Conservation (phyloP, 345 rosid genomes). For the Draba incana region DNA sequence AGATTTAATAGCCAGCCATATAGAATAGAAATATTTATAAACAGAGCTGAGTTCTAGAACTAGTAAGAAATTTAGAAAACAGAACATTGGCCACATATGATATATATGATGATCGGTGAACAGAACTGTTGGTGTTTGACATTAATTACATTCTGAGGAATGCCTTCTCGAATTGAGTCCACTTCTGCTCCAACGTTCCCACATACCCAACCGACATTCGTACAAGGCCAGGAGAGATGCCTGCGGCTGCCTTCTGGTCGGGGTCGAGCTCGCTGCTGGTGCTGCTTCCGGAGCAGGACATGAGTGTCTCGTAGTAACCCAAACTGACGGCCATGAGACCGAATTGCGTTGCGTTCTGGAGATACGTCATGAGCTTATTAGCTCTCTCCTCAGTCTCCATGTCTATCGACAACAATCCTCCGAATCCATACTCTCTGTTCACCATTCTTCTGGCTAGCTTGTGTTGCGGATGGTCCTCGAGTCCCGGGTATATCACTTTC, state of each 20-base stretch:
- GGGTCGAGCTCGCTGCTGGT: slow-evolving; percentile 81
- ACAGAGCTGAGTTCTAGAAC: too few species aligned
- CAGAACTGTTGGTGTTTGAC: slow-evolving; percentile 1
- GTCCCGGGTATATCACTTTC: slow-evolving; percentile 86
- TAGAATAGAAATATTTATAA: too few species aligned
- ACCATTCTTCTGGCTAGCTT: slow-evolving; percentile 57
- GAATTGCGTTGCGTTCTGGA: slow-evolving; percentile 78
- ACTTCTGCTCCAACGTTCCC: slow-evolving; percentile 90
- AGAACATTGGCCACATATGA: slow-evolving; percentile 2
- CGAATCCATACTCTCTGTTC: slow-evolving; percentile 79
- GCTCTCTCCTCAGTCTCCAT: slow-evolving; percentile 91
- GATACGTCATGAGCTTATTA: slow-evolving; percentile 67
- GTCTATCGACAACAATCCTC: slow-evolving; percentile 80
- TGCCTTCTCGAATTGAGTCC: slow-evolving; percentile 88
- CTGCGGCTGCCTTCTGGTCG: slow-evolving; percentile 75
- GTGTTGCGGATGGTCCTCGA: slow-evolving; percentile 80
- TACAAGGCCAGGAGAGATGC: slow-evolving; percentile 88
- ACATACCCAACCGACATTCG: slow-evolving; percentile 87
- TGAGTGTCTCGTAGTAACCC: slow-evolving; percentile 91
- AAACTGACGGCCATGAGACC: slow-evolving; percentile 98
- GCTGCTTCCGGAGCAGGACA: slow-evolving; percentile 96
- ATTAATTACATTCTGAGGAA: slow-evolving; percentile 51
- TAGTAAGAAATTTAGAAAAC: neutral
- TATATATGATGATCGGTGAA: neutral
- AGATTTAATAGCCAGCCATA: too few species aligned